Evolutionary conservation across 495 filamentous ascomycete species (phyloP), one percentile per base, ranked within the genome.

Genomic region (Platismatia glauca): DNA sequence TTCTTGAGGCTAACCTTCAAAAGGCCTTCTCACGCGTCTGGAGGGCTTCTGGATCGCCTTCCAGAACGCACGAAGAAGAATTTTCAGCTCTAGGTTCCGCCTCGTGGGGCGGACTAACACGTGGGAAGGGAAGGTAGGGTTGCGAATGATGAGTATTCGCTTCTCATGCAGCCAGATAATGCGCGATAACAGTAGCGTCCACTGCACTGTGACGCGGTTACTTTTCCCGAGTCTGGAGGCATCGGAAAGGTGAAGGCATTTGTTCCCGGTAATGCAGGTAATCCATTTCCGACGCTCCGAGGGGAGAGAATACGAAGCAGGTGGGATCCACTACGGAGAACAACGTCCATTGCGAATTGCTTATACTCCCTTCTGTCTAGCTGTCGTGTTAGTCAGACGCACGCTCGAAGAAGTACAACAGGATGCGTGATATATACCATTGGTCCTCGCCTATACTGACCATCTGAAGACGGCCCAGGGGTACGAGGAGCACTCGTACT

Each of bases 141-240:
- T 39, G 37, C 39, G 22, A 53, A 38, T 37, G 50, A 22, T 7
- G 13, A 44, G 1, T 22, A n/a, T 48, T 48, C 44, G 44, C 44
- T 22, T 53, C 52, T 55, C 4, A 34, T 61, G 59, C 59, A 43
- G 41, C 27, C 7, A 44, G 59, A 61, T 61, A 61, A 61, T 61
- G 56, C 56, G 13, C 8, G 56, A 58, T 58, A 58, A 58, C 22
- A 20, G 18, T 58, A 58, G 56, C 35, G 37, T 58, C 24, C 12
- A 48, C 8, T 31, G 13, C 13, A 52, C 1, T 13, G 2, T 29
- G 13, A 15, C 48, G 12, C 24, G 16, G 24, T 52, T 16, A 5
- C 24, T 48, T 48, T 48, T 48, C 0, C 8, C 44, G n/a, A 7
- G 48, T 52, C 48, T 52, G 48, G 48, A 31, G 13, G 22, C 48